phyloP scores from a whole-genome alignment of 495 filamentous ascomycete genomes.

The Aspergillus diversus region DNA sequence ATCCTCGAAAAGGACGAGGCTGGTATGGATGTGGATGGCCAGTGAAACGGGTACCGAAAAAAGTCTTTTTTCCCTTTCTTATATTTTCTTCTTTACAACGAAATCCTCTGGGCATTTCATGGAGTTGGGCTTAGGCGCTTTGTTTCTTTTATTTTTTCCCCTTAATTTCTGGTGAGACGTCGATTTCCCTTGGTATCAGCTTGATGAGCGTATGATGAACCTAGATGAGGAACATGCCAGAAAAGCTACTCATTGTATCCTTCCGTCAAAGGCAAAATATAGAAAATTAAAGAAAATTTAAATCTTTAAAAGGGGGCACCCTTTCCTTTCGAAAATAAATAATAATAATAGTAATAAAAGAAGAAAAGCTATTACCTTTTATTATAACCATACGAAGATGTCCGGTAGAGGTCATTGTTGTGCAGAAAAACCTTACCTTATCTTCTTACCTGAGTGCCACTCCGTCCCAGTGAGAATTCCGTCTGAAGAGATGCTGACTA shows the following conservation, averaged over 20 bases:
- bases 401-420: conserved; percentile 40
- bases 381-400: conserved; percentile 36
- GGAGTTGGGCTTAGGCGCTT: conserved; percentile 48
- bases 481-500: conserved; percentile 30
- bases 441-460: conserved; percentile 63
- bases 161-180: conserved; percentile 24
- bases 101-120: conserved; percentile 32
- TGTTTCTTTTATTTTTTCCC: conserved; percentile 28
- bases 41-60: conserved; percentile 27
- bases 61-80: conserved; percentile 23
- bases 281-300: conserved; percentile 11
- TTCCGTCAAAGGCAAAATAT: neutral
- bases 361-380: conserved; percentile 29
- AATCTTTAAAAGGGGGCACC: neutral
- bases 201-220: conserved; percentile 44
- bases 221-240: conserved; percentile 35
- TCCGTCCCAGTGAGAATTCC: conserved; percentile 23
- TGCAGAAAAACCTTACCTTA: conserved; percentile 62
- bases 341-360: neutral
- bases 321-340: neutral
- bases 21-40: conserved; percentile 48
- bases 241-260: conserved; percentile 13
- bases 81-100: conserved; percentile 34
- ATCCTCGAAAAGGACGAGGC: conserved; percentile 41
- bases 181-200: conserved; percentile 11